Percentiles rank a stretch among this genome's conserved stretches.
phyloP scores from a whole-genome alignment of 225 moss, liverwort and hornwort species.

The Climacium dendroides region DNA sequence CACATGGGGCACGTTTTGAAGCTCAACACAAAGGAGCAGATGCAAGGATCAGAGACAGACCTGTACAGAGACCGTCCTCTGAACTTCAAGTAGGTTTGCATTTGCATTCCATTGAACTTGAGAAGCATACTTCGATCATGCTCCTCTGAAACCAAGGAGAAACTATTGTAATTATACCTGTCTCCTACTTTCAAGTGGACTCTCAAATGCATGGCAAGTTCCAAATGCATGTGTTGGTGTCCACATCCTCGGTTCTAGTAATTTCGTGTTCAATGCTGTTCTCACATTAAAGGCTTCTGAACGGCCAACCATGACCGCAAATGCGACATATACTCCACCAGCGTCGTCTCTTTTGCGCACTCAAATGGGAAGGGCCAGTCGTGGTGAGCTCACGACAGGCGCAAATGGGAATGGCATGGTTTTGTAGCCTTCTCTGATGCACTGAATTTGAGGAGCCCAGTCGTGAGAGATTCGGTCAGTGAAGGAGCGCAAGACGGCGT shows the following conservation, averaged over 20 bases:
- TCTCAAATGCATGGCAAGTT: neutral
- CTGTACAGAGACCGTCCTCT: conserved; percentile 9
- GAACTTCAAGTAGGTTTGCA: neutral
- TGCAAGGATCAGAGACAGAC: neutral
- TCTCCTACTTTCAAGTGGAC: neutral
- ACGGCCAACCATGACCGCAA: conserved; percentile 41
- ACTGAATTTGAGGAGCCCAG: conserved; percentile 22
- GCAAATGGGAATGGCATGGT: conserved; percentile 56
- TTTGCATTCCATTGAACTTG: neutral
- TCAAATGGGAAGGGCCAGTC: conserved; percentile 25
- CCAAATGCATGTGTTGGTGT: neutral
- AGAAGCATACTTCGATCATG: neutral
- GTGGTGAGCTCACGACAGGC: neutral
- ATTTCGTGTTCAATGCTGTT: neutral
- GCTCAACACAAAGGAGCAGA: conserved; percentile 1
- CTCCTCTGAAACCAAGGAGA: neutral
- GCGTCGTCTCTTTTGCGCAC: conserved; percentile 6
- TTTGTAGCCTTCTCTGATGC: conserved; percentile 21
- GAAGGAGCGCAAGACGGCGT: conserved; percentile 13
- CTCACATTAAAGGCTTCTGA: conserved; percentile 29
- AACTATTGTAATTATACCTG: conserved; percentile 17
- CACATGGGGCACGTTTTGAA: conserved; percentile 7
- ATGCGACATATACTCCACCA: conserved; percentile 18
- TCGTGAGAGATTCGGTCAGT: neutral
- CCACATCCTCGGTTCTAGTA: neutral